A percentile compares a stretch with the other conserved stretches of the same genome.
These are phyloP conservation scores for Baeospora myosura DNA, from an alignment of 1,284 basidiomycete genomes.

Conservation along the genomic window DNA sequence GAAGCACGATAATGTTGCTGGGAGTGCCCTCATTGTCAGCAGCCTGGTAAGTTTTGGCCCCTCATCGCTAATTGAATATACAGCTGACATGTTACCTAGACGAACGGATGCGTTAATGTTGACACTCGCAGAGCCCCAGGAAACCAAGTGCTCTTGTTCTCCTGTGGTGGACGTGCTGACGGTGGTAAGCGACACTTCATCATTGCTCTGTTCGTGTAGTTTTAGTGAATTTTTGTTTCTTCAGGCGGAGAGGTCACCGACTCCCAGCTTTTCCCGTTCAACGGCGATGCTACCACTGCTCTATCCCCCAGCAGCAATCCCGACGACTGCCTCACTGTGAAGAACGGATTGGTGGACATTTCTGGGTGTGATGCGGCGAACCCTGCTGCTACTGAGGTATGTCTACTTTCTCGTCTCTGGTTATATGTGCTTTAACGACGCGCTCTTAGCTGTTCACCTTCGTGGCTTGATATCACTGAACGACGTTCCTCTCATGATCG, in stretches of 20 bases:
- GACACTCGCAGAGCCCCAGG: slow-evolving; percentile 12
- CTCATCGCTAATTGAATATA: slow-evolving; percentile 43
- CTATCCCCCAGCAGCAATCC: slow-evolving; percentile 9
- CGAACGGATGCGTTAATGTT: slow-evolving; percentile 11
- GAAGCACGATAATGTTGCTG: slow-evolving; percentile 49
- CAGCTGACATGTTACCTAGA: slow-evolving; percentile 5
- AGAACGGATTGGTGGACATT: no score
- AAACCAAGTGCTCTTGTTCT: slow-evolving; percentile 15
- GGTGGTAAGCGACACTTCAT: slow-evolving; percentile 8
- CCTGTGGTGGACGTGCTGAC: slow-evolving; percentile 16
- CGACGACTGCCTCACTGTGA: slow-evolving; percentile 14
- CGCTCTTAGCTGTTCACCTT: no score
- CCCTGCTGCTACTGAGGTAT: no score
- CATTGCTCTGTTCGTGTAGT: not conserved
- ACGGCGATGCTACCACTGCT: slow-evolving; percentile 3
- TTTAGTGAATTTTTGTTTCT: not conserved
- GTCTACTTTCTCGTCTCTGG: no score
- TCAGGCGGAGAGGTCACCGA: slow-evolving; percentile 13
- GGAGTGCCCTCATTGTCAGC: slow-evolving; percentile 72
- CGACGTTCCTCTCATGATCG: no score
- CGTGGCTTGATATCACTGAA: no score
- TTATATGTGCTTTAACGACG: no score
- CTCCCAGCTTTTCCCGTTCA: slow-evolving; percentile 15
- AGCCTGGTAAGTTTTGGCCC: slow-evolving; percentile 48
- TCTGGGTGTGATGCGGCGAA: no score